Evolutionary conservation across 169 alveolate genomes (phyloP).

Genomic region (Eimeria sp.): DNA sequence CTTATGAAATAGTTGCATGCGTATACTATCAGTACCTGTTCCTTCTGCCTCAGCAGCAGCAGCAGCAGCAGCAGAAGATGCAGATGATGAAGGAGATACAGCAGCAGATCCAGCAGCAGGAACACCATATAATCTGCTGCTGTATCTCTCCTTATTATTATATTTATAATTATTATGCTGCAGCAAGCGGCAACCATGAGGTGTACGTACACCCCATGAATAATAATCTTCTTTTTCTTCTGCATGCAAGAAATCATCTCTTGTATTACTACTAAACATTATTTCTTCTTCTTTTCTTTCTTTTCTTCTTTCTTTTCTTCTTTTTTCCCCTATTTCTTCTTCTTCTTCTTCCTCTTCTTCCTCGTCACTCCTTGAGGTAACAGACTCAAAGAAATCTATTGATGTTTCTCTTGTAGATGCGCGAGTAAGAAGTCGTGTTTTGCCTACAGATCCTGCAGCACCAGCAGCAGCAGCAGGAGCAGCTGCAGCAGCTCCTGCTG

Average conservation of each 20-base stretch:
- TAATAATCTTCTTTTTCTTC: background rate
- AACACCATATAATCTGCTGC: background rate
- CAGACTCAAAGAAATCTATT: too few relatives aligned
- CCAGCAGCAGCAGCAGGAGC: too few relatives aligned
- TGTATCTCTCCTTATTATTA: too few relatives aligned
- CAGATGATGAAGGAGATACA: background rate
- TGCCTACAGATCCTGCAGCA: too few relatives aligned
- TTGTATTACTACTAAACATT: background rate
- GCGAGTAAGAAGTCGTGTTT: too few relatives aligned
- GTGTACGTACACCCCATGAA: background rate
- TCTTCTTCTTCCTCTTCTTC: too few relatives aligned
- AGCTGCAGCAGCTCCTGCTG: too few relatives aligned
- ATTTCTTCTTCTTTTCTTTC: too few relatives aligned
- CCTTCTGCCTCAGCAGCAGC: background rate
- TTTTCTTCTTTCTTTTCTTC: too few relatives aligned
- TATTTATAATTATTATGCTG: background rate
- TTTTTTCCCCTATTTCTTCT: too few relatives aligned
- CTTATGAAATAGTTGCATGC: constrained; percentile 17
- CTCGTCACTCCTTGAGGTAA: too few relatives aligned
- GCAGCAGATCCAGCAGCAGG: background rate
- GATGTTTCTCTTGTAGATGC: too few relatives aligned
- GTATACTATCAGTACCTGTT: background rate
- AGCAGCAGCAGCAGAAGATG: background rate
- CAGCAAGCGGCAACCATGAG: constrained; percentile 28
- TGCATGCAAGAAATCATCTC: background rate